Evolutionary conservation across 495 filamentous ascomycete genomes (phyloP), one percentile per base, ranked within the genome.

Genomic region (Tuber magnatum): DNA sequence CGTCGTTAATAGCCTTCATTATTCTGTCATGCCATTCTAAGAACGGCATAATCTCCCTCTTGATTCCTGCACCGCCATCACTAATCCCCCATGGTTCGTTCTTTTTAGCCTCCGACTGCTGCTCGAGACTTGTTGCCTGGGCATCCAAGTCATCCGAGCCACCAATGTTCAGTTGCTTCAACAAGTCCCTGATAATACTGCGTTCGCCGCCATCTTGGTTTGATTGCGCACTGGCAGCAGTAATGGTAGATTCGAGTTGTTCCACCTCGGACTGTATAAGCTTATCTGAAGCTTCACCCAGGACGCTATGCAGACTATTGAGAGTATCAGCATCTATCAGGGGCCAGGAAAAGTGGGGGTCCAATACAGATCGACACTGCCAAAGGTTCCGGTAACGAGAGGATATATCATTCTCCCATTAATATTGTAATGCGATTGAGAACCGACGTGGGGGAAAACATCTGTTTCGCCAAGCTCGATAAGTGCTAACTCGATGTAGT

Each of bases 261-360:
- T 93, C 87, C 65, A 97, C 87, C 82, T 97, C 94, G 48, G 90
- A 93, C 83, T 97, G 94, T 56, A 88, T 93, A 74, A 92, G 88
- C 84, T 96, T 97, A 82, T 97, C 94, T 35, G 90, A 91, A 74
- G 97, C 86, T 84, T 97, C 93, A 70, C 94, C 94, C 70, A 93
- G 89, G 35, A 97, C 94, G 3, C 92, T 94, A 84, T 96, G 93
- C 38, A 95, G 86, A 83, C 90, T 90, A 73, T 80, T 3, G 56
- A 51, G 28, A 18, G 12, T 39, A 20, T 81, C 48, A 78, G 78
- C 71, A 12, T 38, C 28, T 16, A 39, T 46, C 10, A 35, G 41
- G 41, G 22, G 14, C 38, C 0, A 35, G 22, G 32, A 56, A 38
- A 51, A 10, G 28, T n/a, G 16, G 18, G 71, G 20, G 56, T 48